Conservation (phyloP, 2,329 filamentous ascomycete species). For the Phyllachora maydis region DNA sequence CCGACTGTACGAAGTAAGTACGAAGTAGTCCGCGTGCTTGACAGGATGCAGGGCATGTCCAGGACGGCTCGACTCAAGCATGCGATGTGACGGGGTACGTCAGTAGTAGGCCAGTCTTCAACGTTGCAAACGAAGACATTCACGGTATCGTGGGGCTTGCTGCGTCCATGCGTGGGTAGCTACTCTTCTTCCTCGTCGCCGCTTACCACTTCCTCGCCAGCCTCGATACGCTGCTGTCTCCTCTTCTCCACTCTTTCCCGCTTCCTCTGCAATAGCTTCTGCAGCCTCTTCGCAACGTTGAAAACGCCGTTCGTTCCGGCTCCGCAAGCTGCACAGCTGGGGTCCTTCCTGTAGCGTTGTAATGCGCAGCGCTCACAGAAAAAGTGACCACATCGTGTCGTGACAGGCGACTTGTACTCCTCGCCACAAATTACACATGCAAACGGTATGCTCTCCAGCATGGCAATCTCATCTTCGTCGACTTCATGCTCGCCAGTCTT, state of each 20-base stretch:
- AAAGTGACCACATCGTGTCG: conserved; percentile 88
- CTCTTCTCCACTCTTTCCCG: conserved; percentile 36
- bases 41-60: no score
- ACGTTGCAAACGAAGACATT: no score
- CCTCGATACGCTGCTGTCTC: conserved; percentile 29
- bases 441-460: conserved; percentile 73
- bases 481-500: conserved; percentile 11
- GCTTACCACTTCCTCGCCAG: conserved; percentile 26
- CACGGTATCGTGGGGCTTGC: no score
- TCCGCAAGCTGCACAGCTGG: conserved; percentile 70
- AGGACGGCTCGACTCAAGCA: no score
- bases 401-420: conserved; percentile 57
- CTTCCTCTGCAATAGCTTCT: conserved; percentile 61
- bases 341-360: conserved; percentile 68
- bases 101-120: no score
- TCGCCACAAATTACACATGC: conserved; percentile 73
- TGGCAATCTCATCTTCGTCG: conserved; percentile 39
- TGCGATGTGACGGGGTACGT: no score
- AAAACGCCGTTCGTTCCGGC: conserved; percentile 77
- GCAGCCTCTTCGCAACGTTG: conserved; percentile 66
- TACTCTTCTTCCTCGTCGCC: conserved; percentile 15
- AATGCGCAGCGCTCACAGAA: conserved; percentile 87
- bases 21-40: no score
- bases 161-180: no score
- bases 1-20: no score